Conservation (phyloP, 306 rosid genomes). For the Purshia tridentata region DNA sequence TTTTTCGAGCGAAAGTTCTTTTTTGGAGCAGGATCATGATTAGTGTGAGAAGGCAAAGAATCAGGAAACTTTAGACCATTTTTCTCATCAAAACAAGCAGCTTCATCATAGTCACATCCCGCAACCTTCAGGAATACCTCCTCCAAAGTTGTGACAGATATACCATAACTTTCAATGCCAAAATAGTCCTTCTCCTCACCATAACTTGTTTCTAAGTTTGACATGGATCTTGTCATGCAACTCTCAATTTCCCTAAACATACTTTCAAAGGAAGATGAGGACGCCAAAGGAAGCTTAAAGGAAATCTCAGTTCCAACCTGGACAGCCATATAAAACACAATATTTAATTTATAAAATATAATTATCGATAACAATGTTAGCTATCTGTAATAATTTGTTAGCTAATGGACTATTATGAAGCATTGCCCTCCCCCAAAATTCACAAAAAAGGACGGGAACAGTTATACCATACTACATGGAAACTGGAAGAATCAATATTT, state of each 20-base stretch:
- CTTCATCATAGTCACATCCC: constrained; percentile 69
- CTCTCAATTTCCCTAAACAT: constrained; percentile 97
- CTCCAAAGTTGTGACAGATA: constrained; percentile 95
- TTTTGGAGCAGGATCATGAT: constrained; percentile 42
- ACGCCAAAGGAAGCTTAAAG: constrained; percentile 92
- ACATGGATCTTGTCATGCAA: constrained; percentile 58
- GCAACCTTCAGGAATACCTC: constrained; percentile 97
- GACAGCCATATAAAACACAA: constrained; percentile 30
- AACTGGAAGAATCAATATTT: neutral
- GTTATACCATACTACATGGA: neutral
- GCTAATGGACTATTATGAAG: neutral
- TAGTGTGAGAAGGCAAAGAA: constrained; percentile 44
- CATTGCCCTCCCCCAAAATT: neutral
- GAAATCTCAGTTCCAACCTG: constrained; percentile 99
- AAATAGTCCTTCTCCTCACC: constrained; percentile 45
- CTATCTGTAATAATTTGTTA: constrained; percentile 3
- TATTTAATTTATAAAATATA: constrained; percentile 20
- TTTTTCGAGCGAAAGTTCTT: constrained; percentile 39
- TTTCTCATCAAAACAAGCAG: constrained; percentile 50
- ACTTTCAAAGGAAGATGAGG: constrained; percentile 77
- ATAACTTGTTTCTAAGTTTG: constrained; percentile 33
- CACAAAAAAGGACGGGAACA: neutral
- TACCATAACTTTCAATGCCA: constrained; percentile 94
- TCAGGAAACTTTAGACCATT: constrained; percentile 33
- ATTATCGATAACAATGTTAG: constrained; percentile 18